Base-by-base conservation (phyloP, 2,329 filamentous ascomycete species). In the Ceratocystis eucalypticola region DNA sequence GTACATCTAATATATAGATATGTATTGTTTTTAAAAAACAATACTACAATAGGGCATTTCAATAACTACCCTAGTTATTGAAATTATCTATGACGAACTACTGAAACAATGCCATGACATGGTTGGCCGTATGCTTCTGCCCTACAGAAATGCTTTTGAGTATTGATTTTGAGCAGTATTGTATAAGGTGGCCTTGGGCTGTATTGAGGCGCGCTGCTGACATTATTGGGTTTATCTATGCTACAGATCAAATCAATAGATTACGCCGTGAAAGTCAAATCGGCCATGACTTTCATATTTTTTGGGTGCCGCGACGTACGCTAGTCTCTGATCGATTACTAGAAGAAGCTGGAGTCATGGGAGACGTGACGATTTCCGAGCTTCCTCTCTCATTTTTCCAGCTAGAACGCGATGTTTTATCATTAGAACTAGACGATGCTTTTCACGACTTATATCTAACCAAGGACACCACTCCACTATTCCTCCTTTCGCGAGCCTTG, bases 231-330 rank as follows among this genome's bases (percentile, higher is more conserved):
- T 10, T 65, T 69, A 72, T 64, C 73, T 25, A 46, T 67, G 45
- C 50, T 57, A 48, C 53, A 96, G 93, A 89, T 71, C 91, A 97
- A 79, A 91, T 97, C 71, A 93, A 92, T 75, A 87, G 89, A 68
- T 80, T 97, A 67, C 90, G 93, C 72, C 88, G 88, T 72, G 91
- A 94, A 75, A 92, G 88, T 74, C 88, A 91, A 72, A 89, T 87
- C 61, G 89, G 91, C 70, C 94, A 99, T 82, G 93, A 99, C 72
- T 96, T 97, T 74, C 93, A 92, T 69, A 88, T 99, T 71, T 93
- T 96, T 74, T 97, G 94, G 89, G 89, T 96, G 53, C 93, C 95
- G 5, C 86, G 94, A 67, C 88, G 94, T 69, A 97, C 94, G 3
- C 80, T 96, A 65, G 88, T 97, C 65, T 94, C 91, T 71, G 91